Evolutionary conservation across 805 yeast genomes (phyloP).

Genomic region (Starmerella floricola): DNA sequence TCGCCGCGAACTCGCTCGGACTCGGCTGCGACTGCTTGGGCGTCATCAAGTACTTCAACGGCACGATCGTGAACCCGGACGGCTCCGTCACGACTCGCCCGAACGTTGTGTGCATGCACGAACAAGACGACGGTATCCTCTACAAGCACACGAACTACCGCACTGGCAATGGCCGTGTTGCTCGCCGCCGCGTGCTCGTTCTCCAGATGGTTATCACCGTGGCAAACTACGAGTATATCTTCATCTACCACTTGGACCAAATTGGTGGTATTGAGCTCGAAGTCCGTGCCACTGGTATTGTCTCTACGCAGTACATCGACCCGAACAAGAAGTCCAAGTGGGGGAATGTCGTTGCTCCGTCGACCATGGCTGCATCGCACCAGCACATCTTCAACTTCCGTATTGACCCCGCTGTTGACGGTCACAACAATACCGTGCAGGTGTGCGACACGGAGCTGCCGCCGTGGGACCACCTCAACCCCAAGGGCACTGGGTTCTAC

Average conservation of each 20-base stretch:
- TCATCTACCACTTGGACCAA: conserved; percentile 60
- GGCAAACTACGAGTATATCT: conserved; percentile 69
- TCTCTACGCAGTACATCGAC: conserved; percentile 75
- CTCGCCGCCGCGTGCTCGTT: conserved; percentile 64
- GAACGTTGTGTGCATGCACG: conserved; percentile 70
- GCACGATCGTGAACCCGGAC: conserved; percentile 40
- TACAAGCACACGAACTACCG: conserved; percentile 72
- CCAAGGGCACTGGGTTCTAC: conserved; percentile 58
- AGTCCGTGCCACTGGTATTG: conserved; percentile 75
- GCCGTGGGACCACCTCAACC: conserved; percentile 45
- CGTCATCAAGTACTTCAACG: conserved; percentile 60
- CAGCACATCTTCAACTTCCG: conserved; percentile 72
- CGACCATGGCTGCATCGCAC: conserved; percentile 72
- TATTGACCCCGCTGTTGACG: conserved; percentile 72
- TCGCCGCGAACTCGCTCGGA: conserved; percentile 50
- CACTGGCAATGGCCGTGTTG: conserved; percentile 60
- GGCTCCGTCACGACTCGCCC: conserved; percentile 55
- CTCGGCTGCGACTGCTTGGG: conserved; percentile 79
- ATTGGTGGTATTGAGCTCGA: conserved; percentile 70
- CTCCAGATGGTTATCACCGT: conserved; percentile 74
- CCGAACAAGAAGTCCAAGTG: conserved; percentile 51
- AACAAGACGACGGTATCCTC: conserved; percentile 68
- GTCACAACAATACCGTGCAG: conserved; percentile 61
- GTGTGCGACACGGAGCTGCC: conserved; percentile 59
- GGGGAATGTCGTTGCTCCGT: conserved; percentile 68